Percentiles rank a stretch among this genome's conserved stretches.
phyloP scores from a whole-genome alignment of 202 grass and related monocot species.

The Miscanthus sacchariflorus region DNA sequence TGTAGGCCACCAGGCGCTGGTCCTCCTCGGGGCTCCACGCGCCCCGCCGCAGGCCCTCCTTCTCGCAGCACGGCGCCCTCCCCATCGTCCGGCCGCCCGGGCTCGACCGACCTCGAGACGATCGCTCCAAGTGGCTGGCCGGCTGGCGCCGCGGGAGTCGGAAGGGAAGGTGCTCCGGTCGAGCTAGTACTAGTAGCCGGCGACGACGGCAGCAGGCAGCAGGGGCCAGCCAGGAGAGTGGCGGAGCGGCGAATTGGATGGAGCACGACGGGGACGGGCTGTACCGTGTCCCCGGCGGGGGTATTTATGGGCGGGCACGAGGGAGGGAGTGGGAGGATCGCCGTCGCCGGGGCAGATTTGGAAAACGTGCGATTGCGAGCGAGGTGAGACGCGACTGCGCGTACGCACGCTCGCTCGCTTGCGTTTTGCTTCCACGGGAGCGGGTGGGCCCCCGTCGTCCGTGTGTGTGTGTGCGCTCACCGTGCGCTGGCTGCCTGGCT shows the following conservation, averaged over 20 bases:
- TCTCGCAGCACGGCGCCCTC: slow-evolving; percentile 90
- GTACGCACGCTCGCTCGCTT: not conserved
- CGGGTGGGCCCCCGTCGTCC: not conserved
- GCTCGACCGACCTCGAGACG: not conserved
- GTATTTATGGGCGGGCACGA: slow-evolving; percentile 28
- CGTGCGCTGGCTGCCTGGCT: not conserved
- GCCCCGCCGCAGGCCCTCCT: slow-evolving; percentile 83
- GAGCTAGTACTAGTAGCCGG: no score
- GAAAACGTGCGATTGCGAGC: slow-evolving; percentile 17
- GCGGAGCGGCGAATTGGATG: not conserved
- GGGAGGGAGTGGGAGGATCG: not conserved
- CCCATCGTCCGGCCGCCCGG: slow-evolving; percentile 41
- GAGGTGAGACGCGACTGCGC: slow-evolving; percentile 13
- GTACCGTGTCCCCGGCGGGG: slow-evolving; percentile 11
- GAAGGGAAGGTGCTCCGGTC: not conserved
- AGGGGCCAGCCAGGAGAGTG: not conserved
- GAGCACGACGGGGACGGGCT: not conserved
- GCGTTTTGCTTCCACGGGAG: not conserved
- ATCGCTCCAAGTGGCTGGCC: not conserved
- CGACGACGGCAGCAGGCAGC: no score
- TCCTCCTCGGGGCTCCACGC: slow-evolving; percentile 92
- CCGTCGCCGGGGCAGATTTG: slow-evolving; percentile 13
- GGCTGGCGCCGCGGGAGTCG: not conserved
- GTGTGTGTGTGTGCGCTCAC: not conserved
- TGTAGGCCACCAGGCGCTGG: slow-evolving; percentile 64